A percentile compares a stretch with the other conserved stretches of the same genome.
Evolutionary conservation across 495 filamentous ascomycete genomes (phyloP).

Genomic region (Penicillium argentinense): DNA sequence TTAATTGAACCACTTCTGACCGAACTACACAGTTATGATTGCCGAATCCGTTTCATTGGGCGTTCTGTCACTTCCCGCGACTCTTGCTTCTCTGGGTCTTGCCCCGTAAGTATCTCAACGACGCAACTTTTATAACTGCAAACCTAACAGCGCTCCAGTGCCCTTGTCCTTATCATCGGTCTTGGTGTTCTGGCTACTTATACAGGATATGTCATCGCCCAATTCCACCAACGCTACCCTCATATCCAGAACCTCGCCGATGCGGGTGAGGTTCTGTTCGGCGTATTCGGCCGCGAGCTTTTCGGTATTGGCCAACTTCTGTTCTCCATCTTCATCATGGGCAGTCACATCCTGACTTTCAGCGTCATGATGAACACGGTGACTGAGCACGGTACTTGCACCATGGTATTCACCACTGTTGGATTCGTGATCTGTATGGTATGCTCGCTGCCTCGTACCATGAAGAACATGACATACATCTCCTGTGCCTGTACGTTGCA

Average conservation of each 20-base stretch:
- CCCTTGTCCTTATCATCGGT: slow-evolving; percentile 54
- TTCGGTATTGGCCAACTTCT: slow-evolving; percentile 61
- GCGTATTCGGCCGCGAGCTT: slow-evolving; percentile 60
- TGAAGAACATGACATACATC: slow-evolving; percentile 58
- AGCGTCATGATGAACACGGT: slow-evolving; percentile 66
- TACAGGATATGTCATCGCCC: slow-evolving; percentile 33
- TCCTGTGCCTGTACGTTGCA: slow-evolving; percentile 54
- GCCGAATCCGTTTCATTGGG: slow-evolving; percentile 65
- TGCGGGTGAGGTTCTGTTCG: slow-evolving; percentile 66
- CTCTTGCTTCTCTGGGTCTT: slow-evolving; percentile 60
- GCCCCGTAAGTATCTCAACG: slow-evolving; percentile 25
- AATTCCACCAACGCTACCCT: slow-evolving; percentile 34
- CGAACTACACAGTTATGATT: slow-evolving; percentile 48
- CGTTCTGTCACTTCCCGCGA: slow-evolving; percentile 57
- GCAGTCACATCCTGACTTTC: slow-evolving; percentile 69
- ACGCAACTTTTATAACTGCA: background rate
- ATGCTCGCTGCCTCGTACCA: slow-evolving; percentile 62
- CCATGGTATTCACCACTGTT: slow-evolving; percentile 63
- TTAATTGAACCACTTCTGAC: slow-evolving; percentile 1
- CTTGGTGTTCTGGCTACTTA: slow-evolving; percentile 64
- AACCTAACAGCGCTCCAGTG: background rate
- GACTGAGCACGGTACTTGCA: slow-evolving; percentile 63
- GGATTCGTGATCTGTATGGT: slow-evolving; percentile 63
- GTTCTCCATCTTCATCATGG: slow-evolving; percentile 73
- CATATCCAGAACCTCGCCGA: slow-evolving; percentile 73